Conservation (phyloP, 2,329 filamentous ascomycete species). For the Calonectria montana region DNA sequence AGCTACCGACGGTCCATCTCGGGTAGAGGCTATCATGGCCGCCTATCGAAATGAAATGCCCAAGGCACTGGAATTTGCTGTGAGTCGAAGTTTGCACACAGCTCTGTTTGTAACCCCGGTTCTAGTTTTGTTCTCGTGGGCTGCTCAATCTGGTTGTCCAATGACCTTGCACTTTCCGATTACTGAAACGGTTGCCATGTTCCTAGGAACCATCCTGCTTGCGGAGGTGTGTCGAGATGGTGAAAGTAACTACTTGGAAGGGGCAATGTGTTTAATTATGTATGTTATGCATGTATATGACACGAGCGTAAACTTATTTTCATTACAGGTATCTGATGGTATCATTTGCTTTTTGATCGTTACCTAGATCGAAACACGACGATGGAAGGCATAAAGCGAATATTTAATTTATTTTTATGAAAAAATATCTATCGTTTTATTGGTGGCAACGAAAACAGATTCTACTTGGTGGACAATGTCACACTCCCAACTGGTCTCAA, state of each 20-base stretch:
- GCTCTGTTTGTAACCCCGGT: neutral
- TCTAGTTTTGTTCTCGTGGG: neutral
- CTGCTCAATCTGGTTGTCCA: neutral
- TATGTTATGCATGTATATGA: neutral
- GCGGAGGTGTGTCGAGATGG: neutral
- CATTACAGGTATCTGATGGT: neutral
- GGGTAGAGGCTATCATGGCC: neutral
- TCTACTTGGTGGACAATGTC: too few relatives aligned
- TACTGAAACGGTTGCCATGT: neutral
- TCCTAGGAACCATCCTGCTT: neutral
- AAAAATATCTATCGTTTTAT: too few relatives aligned
- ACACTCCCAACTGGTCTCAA: too few relatives aligned
- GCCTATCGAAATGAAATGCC: neutral
- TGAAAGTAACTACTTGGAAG: neutral
- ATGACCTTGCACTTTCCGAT: slow-evolving; percentile 8
- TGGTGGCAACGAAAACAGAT: too few relatives aligned
- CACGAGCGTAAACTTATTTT: neutral
- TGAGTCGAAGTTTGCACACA: neutral
- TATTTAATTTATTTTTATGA: too few relatives aligned
- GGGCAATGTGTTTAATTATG: slow-evolving; percentile 5
- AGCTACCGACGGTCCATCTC: neutral
- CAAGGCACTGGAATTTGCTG: neutral
- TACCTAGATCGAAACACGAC: too few relatives aligned
- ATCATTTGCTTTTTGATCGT: neutral
- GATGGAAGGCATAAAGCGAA: too few relatives aligned